A percentile compares a stretch with the other conserved stretches of the same genome.
Evolutionary conservation across 352 stramenopile genomes (phyloP).

Genomic region (Phytophthora sojae): DNA sequence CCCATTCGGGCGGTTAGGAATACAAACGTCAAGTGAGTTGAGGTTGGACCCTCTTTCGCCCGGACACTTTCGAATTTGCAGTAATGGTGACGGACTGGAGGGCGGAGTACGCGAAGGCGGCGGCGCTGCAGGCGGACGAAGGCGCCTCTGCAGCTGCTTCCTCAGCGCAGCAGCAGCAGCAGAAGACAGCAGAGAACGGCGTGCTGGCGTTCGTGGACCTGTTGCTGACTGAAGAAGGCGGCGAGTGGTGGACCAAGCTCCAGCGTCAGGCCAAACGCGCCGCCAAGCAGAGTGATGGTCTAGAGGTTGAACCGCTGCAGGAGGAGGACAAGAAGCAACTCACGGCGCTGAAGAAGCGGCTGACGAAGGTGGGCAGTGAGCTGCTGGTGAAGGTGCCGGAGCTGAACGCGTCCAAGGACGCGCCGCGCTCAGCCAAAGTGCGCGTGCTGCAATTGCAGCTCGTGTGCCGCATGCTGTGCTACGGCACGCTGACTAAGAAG

Average conservation of each 20-base stretch:
- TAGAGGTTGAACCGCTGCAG: background rate
- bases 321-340: slow-evolving; percentile 28
- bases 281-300: slow-evolving; percentile 15
- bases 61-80: slow-evolving; percentile 6
- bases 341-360: slow-evolving; percentile 20
- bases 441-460: slow-evolving; percentile 72
- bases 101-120: slow-evolving; percentile 31
- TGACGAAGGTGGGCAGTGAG: slow-evolving; percentile 28
- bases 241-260: slow-evolving; percentile 36
- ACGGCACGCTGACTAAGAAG: slow-evolving; percentile 29
- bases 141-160: background rate
- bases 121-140: slow-evolving; percentile 18
- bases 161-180: slow-evolving; percentile 12
- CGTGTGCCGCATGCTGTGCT: slow-evolving; percentile 61
- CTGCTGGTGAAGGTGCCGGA: slow-evolving; percentile 38
- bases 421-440: slow-evolving; percentile 50
- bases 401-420: slow-evolving; percentile 38
- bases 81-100: slow-evolving; percentile 31
- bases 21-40: background rate
- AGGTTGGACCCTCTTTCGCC: slow-evolving; percentile 2
- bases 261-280: slow-evolving; percentile 2
- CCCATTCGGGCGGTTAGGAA: background rate
- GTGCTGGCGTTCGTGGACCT: slow-evolving; percentile 41
- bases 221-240: slow-evolving; percentile 37
- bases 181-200: background rate